Evolutionary conservation across 306 rosid species (phyloP).

Genomic region (Prunus padus): DNA sequence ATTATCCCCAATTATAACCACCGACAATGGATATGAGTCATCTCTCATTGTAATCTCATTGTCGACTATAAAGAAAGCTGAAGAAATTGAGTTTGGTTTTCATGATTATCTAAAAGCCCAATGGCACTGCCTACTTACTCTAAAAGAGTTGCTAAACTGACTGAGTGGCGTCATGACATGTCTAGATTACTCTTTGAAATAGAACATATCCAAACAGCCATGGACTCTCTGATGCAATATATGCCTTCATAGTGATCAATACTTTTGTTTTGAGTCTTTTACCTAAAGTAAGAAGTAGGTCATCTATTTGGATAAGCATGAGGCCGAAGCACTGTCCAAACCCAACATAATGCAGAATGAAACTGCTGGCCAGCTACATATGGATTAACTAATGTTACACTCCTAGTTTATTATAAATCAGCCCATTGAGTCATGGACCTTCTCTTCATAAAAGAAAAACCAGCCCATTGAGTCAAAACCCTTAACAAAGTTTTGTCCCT

Average conservation of each 20-base stretch:
- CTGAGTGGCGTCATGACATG: background rate
- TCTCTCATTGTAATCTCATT: background rate
- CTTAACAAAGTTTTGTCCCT: too few species aligned
- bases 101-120: too few species aligned
- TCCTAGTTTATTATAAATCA: background rate
- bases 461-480: background rate
- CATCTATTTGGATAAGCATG: background rate
- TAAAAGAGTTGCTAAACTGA: background rate
- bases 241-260: background rate
- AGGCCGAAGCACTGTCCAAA: background rate
- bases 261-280: background rate
- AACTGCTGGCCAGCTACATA: too few species aligned
- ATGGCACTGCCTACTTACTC: too few species aligned
- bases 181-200: background rate
- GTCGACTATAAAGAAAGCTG: too few species aligned
- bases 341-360: background rate
- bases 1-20: background rate
- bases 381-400: background rate
- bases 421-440: background rate
- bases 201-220: background rate
- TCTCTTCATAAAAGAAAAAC: background rate
- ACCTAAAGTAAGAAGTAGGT: background rate
- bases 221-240: background rate
- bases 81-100: too few species aligned
- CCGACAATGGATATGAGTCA: slow-evolving; percentile 1